Evolutionary conservation across 2,329 filamentous ascomycete genomes (phyloP), one percentile per base, ranked within the genome.

Genomic region (Fusarium pseudograminearum): DNA sequence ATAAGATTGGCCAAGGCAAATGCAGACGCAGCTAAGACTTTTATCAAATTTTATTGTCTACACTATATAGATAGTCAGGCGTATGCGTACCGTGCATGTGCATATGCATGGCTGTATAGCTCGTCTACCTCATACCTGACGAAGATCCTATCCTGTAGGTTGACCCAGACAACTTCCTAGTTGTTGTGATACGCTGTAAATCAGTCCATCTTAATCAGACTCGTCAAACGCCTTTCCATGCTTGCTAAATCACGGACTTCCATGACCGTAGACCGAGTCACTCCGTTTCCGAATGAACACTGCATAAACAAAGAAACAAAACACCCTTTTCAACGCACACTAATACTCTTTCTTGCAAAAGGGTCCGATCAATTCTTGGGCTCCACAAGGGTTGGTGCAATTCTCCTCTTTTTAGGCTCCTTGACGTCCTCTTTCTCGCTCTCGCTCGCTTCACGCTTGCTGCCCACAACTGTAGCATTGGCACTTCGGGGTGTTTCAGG

Each of bases 401-500:
- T 89, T 50, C 91, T 84, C 72, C 91, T 85, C 80, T 89, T 90
- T 81, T 93, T 93, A 7, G 87, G 83, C 73, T 88, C 83, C 18
- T 83, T 83, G 20, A 78, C 80, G 10, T 86, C 83, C 18, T 85
- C 85, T 47, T 84, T 83, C 34, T 88, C 88, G 26, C 81, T 82
- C 61, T 87, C 86, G 26, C 82, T 85, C 15, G 83, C 83, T 30
- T 90, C 88, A 68, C 88, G 82, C 77, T 90, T 90, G 18, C 81
- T 79, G 31, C 85, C 85, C 4, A 77, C 76, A 46, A 75, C 75
- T 40, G 75, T 73, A 26, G 73, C 73, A 20, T 74, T 71, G 2
- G 75, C 69, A 45, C 76, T 79, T 41, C 86, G 85, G 8, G 95
- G 95, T 5, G 95, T 98, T 78, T 97, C 92, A 1, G 95, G 96